These are phyloP conservation scores for Phlebopus sp. DNA, from an alignment of 1,284 basidiomycete genomes.

Conservation along the genomic window DNA sequence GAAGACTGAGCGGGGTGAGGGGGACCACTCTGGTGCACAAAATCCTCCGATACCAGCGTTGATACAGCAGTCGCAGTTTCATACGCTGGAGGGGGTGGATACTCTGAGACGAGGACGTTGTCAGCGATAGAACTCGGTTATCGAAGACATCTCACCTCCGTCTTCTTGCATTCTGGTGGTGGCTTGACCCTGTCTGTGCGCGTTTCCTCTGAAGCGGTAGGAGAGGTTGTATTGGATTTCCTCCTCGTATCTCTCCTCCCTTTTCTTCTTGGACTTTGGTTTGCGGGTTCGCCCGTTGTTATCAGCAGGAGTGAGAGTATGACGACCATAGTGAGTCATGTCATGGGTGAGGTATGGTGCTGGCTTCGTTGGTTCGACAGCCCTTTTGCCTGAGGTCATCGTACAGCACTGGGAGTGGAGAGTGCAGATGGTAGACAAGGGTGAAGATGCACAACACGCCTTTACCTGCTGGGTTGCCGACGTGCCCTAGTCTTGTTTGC, in stretches of 20 bases:
- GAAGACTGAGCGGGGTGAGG: constrained; percentile 23
- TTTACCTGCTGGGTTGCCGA: constrained; percentile 34
- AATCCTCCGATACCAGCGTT: constrained; percentile 30
- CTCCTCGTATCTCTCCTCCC: constrained; percentile 36
- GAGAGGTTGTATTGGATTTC: constrained; percentile 35
- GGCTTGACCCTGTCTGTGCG: constrained; percentile 27
- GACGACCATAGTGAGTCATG: constrained; percentile 53
- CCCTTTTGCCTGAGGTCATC: constrained; percentile 34
- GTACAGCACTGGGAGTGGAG: constrained; percentile 33
- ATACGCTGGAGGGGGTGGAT: constrained; percentile 30
- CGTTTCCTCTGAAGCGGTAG: constrained; percentile 29
- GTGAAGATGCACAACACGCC: constrained; percentile 36
- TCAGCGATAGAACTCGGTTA: constrained; percentile 3
- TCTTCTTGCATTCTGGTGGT: constrained; percentile 26
- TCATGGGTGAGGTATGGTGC: constrained; percentile 57
- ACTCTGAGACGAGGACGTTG: constrained; percentile 18
- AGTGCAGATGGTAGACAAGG: constrained; percentile 37
- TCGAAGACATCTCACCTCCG: constrained; percentile 19
- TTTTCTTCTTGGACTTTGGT: constrained; percentile 34
- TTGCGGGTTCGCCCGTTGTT: constrained; percentile 53
- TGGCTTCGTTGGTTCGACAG: constrained; percentile 29
- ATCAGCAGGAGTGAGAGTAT: constrained; percentile 49
- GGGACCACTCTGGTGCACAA: constrained; percentile 26
- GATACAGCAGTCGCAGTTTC: constrained; percentile 30
- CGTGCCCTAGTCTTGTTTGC: constrained; percentile 34